These are phyloP conservation scores for Curvularia lunata DNA, from an alignment of 2,329 filamentous ascomycete species.

Conservation along the genomic window DNA sequence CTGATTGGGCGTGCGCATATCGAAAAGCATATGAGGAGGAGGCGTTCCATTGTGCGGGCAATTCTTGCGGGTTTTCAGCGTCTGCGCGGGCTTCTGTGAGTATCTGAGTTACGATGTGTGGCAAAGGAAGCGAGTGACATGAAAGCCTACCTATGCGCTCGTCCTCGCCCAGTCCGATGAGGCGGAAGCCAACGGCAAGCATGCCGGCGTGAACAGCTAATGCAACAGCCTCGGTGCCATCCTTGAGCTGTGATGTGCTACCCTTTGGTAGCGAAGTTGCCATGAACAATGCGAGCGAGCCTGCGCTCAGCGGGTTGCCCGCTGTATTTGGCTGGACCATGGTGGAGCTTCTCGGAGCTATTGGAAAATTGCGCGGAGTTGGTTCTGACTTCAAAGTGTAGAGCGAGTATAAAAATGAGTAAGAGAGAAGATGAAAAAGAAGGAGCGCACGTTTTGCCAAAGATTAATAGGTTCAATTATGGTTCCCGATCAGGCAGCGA, in stretches of 20 bases:
- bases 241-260: conserved; percentile 60
- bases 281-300: conserved; percentile 53
- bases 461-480: not conserved
- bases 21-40: conserved; percentile 77
- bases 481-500: conserved; percentile 14
- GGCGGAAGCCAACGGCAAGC: conserved; percentile 76
- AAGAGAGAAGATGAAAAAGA: not conserved
- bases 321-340: conserved; percentile 42
- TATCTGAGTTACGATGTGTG: conserved; percentile 30
- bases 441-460: not conserved
- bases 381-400: not conserved
- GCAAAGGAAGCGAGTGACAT: not conserved
- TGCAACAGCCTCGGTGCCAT: conserved; percentile 80
- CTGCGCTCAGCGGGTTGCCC: conserved; percentile 54
- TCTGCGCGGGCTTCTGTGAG: conserved; percentile 63
- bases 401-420: not conserved
- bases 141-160: conserved; percentile 67
- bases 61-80: conserved; percentile 61
- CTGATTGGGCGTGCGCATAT: conserved; percentile 84
- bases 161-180: conserved; percentile 85
- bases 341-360: not conserved
- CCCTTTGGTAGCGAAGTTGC: conserved; percentile 52
- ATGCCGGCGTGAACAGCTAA: conserved; percentile 86
- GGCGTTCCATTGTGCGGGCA: conserved; percentile 82
- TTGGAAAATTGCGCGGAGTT: not conserved